These are phyloP conservation scores for Margaritispora aquatica DNA, from an alignment of 495 filamentous ascomycete species.

Conservation along the genomic window DNA sequence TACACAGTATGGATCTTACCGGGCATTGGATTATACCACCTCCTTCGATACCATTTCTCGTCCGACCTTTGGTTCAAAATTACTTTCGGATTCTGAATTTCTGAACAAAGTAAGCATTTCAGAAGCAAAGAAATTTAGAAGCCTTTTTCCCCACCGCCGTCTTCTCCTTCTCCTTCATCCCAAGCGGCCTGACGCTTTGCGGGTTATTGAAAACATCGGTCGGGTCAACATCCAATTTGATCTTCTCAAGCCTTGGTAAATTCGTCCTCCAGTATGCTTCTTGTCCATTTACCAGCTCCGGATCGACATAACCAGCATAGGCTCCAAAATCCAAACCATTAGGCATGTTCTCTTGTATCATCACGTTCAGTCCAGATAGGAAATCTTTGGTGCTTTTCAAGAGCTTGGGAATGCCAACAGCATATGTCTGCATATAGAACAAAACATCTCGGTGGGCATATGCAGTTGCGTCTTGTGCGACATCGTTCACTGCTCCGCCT, in stretches of 20 bases:
- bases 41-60: no score
- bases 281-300: slow-evolving; percentile 34
- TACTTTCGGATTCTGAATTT: not conserved
- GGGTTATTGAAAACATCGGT: slow-evolving; percentile 49
- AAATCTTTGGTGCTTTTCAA: slow-evolving; percentile 28
- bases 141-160: not conserved
- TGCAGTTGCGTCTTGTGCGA: slow-evolving; percentile 40
- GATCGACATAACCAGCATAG: slow-evolving; percentile 72
- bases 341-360: slow-evolving; percentile 27
- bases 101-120: not conserved
- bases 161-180: not conserved
- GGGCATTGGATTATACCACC: no score
- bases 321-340: slow-evolving; percentile 35
- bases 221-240: slow-evolving; percentile 53
- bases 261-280: slow-evolving; percentile 52
- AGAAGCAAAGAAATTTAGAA: not conserved
- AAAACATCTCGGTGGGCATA: slow-evolving; percentile 55
- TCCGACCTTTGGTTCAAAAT: no score
- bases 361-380: slow-evolving; percentile 37
- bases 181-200: slow-evolving; percentile 2
- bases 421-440: slow-evolving; percentile 53
- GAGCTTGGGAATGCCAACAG: slow-evolving; percentile 34
- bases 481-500: slow-evolving; percentile 46
- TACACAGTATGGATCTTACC: no score
- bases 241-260: slow-evolving; percentile 32